Evolutionary conservation across 1,284 basidiomycete species (phyloP).

Genomic region (Hortiboletus rubellus): DNA sequence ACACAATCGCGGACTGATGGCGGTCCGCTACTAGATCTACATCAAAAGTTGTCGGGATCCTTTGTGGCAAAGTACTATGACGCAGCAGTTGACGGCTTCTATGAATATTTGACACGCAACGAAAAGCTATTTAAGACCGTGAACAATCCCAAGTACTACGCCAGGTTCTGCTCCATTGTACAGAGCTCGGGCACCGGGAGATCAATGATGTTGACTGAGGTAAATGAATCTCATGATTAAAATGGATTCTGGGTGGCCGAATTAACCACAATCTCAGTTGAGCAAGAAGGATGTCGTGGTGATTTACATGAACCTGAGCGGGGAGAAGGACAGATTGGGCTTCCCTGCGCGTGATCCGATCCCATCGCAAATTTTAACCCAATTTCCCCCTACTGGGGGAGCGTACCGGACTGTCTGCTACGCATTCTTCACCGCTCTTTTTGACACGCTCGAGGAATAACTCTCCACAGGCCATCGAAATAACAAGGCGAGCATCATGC

Average conservation of each 20-base stretch:
- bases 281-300: slow-evolving; percentile 13
- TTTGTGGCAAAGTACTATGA: slow-evolving; percentile 8
- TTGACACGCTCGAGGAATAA: slow-evolving; percentile 1
- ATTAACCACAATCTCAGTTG: not conserved
- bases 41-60: not conserved
- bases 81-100: slow-evolving; percentile 17
- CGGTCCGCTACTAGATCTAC: not conserved
- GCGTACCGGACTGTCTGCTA: not conserved
- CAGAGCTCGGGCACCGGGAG: slow-evolving; percentile 29
- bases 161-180: slow-evolving; percentile 21
- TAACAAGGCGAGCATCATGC: not conserved
- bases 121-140: slow-evolving; percentile 6
- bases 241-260: no score
- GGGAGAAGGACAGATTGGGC: not conserved
- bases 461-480: not conserved
- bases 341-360: slow-evolving; percentile 16
- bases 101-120: slow-evolving; percentile 17
- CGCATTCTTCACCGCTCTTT: slow-evolving; percentile 17
- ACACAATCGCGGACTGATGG: not conserved
- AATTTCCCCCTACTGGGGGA: not conserved
- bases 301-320: slow-evolving; percentile 23
- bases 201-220: slow-evolving; percentile 22
- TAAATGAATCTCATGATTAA: not conserved
- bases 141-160: slow-evolving; percentile 6
- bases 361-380: slow-evolving; percentile 11